Base-by-base conservation (phyloP, 2,329 filamentous ascomycete species). In the Moelleriella libera region DNA sequence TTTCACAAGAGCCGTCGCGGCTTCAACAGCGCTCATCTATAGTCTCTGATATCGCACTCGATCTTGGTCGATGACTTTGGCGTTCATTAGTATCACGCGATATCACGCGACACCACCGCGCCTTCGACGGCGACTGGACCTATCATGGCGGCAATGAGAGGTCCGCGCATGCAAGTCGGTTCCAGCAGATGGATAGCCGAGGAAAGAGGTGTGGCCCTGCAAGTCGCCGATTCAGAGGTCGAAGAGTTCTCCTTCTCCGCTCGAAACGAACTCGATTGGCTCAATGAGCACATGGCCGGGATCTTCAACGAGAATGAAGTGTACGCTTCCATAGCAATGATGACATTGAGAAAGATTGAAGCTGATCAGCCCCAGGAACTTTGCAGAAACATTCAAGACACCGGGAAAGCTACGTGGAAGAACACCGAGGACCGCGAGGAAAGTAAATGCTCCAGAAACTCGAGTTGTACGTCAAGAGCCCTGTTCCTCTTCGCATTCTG, bases 281-380 rank as follows among this genome's bases (percentile, higher is more conserved):
- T 98, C 57, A 97, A 98, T 60, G 92, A 97, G 68, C 92, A 98
- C 64, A 96, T 98, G 90, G 80, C 80, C 45, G 88, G 94, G 53
- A 87, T 98, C 59, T 94, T 97, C 63, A 83, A 82, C 58, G 81
- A 83, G 57, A 85, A 88, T 60, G 80, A 89, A 66, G 78, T 88
- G 92, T 96, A 78, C 59, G 61, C 14, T 7, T 12, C n/a, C 7
- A 7, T 14, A n/a, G 40, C 5, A 7, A 41, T 21, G 7, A 12
- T 21, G 14, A 7, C 6, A 2, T n/a, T 11, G 11, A 41, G 40
- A 9, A 41, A 41, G 2, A n/a, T 31, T n/a, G 31, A 44, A 45
- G 43, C 54, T 58, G 42, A 57, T 40, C 6, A 14, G 30, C 41
- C 44, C 21, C 57, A 97, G 92, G 52, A 90, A 90, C 62, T 82